Conservation (phyloP, 306 rosid genomes). For the Cucumis cinereus region DNA sequence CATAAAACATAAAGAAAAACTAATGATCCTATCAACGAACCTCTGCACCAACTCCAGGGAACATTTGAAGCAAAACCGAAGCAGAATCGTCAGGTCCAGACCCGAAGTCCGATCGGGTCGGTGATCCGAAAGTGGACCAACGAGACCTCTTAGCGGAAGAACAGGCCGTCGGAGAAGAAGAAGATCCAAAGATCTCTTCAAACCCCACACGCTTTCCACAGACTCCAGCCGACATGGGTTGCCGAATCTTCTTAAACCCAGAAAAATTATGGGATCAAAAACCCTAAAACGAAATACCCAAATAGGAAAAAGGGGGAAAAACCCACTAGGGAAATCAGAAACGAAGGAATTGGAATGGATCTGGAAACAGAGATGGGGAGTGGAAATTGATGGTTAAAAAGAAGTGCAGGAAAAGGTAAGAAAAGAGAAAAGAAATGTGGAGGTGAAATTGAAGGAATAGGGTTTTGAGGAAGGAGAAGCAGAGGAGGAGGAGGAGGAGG, state of each 20-base stretch:
- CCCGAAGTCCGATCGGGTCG: conserved; percentile 9
- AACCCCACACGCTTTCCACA: conserved; percentile 30
- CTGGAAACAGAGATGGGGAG: background rate
- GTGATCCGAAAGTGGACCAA: conserved; percentile 17
- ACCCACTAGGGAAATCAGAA: background rate
- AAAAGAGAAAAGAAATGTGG: background rate
- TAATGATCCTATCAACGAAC: background rate
- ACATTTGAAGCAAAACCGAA: conserved; percentile 19
- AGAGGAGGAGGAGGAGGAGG: background rate
- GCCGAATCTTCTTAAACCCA: background rate
- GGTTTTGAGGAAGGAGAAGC: conserved; percentile 3
- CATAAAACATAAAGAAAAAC: background rate
- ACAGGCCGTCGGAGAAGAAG: conserved; percentile 24
- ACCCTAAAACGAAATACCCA: background rate
- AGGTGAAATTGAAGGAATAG: background rate
- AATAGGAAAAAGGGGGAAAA: background rate
- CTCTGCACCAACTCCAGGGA: conserved; percentile 22
- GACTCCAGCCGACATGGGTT: conserved; percentile 25
- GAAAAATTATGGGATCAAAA: background rate
- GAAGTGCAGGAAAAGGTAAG: background rate
- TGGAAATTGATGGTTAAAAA: background rate
- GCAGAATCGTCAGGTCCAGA: conserved; percentile 15
- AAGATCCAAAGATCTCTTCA: conserved; percentile 32
- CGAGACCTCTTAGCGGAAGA: conserved; percentile 24
- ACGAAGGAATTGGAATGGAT: background rate